Evolutionary conservation across 176 grass and related monocot species (phyloP), one percentile per base, ranked within the genome.

Genomic region (Aegilops sharonensis): DNA sequence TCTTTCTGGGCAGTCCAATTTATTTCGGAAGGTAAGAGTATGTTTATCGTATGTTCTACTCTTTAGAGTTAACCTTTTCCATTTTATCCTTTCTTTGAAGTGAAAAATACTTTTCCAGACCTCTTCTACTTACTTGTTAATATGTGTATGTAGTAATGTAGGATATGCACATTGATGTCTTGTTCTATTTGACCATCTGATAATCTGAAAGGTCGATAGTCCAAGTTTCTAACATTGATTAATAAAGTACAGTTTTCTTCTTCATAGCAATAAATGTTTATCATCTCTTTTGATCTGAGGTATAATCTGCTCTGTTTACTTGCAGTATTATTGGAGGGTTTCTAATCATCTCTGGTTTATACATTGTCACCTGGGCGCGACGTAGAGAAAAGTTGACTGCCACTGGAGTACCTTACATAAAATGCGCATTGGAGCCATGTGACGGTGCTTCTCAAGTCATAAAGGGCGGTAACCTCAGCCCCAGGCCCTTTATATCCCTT

Each of bases 271-370:
- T 83, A 81, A 36, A n/a, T 70, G 23, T 56, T 69, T 67, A 74
- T 64, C 30, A 34, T 81, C 30, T 84, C 17, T 48, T 91, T 76
- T 89, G 9, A 60, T 86, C 54, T 87, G 37, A 86, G 76, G 64
- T 86, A 65, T 77, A 9, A 67, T 29, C 5, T 80, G 72, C 30
- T 34, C 54, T 83, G 24, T 92, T 80, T 86, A 25, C 62, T 89
- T 85, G 81, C 91, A 98, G 96, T 80, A 91, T 98, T 86, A 88
- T 88, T 84, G 96, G 96, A 43, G 96, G 95, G n/a, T 75, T 94
- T 92, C 84, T 94, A 67, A 97, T 97, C 61, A 78, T 97, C 73
- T 80, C 64, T 81, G 95, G 95, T 84, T 86, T 97, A 84, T 97
- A 97, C 64, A 82, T 97, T 80, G 95, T 97, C 63, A 94, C 92